phyloP scores from a whole-genome alignment of 1,139 yeast genomes.

The Hanseniaspora sp. region DNA sequence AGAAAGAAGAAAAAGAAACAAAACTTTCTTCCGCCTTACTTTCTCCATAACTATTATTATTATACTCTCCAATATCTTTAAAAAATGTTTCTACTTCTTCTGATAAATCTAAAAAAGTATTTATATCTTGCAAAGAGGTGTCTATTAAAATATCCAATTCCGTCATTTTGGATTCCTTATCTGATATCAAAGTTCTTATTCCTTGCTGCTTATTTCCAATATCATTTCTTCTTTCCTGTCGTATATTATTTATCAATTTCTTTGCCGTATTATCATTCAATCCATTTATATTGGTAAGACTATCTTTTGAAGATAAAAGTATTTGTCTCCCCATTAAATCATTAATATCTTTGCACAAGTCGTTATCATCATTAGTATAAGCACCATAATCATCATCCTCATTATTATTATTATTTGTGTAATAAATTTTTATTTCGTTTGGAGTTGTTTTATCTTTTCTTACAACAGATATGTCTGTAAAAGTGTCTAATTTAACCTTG shows the following conservation, averaged over 20 bases:
- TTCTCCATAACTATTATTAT: not conserved
- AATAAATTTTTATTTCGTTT: not conserved
- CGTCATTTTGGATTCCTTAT: not conserved
- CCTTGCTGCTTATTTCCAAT: not conserved
- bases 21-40: no score
- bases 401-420: not conserved
- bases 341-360: not conserved
- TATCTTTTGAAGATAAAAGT: no score
- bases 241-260: not conserved
- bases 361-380: no score
- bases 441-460: not conserved
- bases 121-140: not conserved
- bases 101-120: not conserved
- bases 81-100: not conserved
- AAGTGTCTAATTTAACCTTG: not conserved
- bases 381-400: not conserved
- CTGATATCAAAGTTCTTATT: not conserved
- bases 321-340: not conserved
- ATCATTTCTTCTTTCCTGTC: not conserved
- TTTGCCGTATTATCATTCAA: not conserved
- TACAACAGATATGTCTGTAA: not conserved
- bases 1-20: no score
- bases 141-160: not conserved
- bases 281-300: not conserved
- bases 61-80: not conserved